phyloP scores from a whole-genome alignment of 345 rosid genomes.

The Euphorbia tirucalli region DNA sequence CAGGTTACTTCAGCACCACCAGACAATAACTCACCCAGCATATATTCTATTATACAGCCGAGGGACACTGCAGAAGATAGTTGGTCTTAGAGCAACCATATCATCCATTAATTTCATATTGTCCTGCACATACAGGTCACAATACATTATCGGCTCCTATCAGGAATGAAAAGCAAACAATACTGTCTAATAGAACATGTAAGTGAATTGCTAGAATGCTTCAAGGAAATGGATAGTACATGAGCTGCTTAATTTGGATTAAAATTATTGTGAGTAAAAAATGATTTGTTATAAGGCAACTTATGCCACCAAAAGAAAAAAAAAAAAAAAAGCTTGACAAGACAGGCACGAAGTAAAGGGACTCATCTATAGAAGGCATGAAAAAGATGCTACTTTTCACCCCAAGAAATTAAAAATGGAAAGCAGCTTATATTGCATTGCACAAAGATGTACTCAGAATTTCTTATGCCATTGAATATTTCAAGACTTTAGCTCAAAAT shows the following conservation, averaged over 20 bases:
- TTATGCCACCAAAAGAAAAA: constrained; percentile 6
- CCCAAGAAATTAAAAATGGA: background rate
- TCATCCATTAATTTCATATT: constrained; percentile 89
- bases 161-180: constrained; percentile 9
- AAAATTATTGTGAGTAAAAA: constrained; percentile 4
- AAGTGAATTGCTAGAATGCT: constrained; percentile 6
- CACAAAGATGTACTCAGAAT: background rate
- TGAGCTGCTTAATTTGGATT: background rate
- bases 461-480: background rate
- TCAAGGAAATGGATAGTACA: background rate
- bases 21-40: constrained; percentile 52
- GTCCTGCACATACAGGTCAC: constrained; percentile 53
- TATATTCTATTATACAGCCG: constrained; percentile 92
- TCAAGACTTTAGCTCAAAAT: constrained; percentile 15
- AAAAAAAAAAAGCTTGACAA: background rate
- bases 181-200: too few species aligned
- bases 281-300: background rate
- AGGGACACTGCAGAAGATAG: constrained; percentile 93
- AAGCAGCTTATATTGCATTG: background rate
- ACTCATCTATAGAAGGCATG: background rate
- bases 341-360: background rate
- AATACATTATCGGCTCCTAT: constrained; percentile 7
- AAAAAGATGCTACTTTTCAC: background rate
- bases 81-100: constrained; percentile 84
- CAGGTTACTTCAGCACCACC: constrained; percentile 19